A percentile compares a stretch with the other conserved stretches of the same genome.
Evolutionary conservation across 257 asterid species (phyloP).

Genomic region (Solanum clarkiae): DNA sequence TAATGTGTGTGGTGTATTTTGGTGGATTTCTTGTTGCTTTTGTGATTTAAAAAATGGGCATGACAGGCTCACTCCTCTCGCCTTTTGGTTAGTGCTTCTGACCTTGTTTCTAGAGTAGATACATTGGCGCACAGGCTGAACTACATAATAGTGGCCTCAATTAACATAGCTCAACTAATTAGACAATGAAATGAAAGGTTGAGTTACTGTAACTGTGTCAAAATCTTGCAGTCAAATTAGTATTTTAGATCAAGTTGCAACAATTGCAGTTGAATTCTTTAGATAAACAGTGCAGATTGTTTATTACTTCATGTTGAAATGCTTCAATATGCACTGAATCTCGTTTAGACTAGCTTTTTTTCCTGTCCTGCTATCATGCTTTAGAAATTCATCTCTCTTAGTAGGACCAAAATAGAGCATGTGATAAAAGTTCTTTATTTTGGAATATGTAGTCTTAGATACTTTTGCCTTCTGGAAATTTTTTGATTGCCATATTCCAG

Average conservation of each 20-base stretch:
- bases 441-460: background rate
- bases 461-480: background rate
- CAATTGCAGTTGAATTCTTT: background rate
- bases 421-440: background rate
- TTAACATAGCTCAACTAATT: background rate
- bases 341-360: background rate
- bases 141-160: background rate
- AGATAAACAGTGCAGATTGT: background rate
- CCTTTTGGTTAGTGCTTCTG: slow-evolving; percentile 61
- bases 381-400: background rate
- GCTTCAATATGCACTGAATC: background rate
- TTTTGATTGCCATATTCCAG: background rate
- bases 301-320: background rate
- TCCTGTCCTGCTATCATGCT: background rate
- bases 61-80: slow-evolving; percentile 78
- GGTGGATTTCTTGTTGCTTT: slow-evolving; percentile 77
- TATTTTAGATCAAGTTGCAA: background rate
- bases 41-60: slow-evolving; percentile 95
- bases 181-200: background rate
- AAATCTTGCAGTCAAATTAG: background rate
- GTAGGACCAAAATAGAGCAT: background rate
- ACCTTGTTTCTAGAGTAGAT: background rate
- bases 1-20: slow-evolving; percentile 56
- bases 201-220: background rate
- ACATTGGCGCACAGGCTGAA: background rate